Evolutionary conservation across 345 rosid species (phyloP).

Genomic region (Leavenworthia alabamica): DNA sequence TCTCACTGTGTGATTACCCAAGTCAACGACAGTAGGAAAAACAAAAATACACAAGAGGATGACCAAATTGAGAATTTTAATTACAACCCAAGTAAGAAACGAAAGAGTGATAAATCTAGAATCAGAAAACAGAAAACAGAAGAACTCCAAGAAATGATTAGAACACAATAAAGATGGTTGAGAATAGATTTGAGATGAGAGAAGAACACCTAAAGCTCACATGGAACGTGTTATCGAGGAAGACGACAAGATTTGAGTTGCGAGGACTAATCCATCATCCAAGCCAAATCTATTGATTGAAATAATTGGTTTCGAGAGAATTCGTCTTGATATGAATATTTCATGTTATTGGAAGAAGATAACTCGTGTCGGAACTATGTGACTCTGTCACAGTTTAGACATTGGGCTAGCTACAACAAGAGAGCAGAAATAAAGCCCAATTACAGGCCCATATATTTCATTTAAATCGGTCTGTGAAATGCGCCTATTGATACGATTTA

Average conservation of each 20-base stretch:
- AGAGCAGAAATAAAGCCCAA: neutral
- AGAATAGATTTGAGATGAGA: neutral
- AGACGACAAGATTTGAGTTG: slow-evolving; percentile 14
- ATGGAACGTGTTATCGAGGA: slow-evolving; percentile 3
- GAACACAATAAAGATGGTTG: neutral
- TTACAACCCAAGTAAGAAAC: neutral
- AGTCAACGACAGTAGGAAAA: slow-evolving; percentile 23
- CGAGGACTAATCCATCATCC: neutral
- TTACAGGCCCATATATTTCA: neutral
- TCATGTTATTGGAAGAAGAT: neutral
- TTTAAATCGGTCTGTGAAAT: neutral
- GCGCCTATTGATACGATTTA: neutral
- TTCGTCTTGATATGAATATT: neutral
- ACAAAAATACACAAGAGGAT: neutral
- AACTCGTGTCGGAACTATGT: neutral
- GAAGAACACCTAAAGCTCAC: slow-evolving; percentile 11
- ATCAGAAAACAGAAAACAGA: neutral
- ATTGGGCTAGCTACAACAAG: neutral
- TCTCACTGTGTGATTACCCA: neutral
- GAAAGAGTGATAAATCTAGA: neutral
- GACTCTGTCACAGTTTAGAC: neutral
- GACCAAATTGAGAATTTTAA: neutral
- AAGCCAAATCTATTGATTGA: neutral
- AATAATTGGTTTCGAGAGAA: neutral
- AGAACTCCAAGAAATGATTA: neutral